A percentile compares a stretch with the other conserved stretches of the same genome.
phyloP scores from a whole-genome alignment of 2,329 filamentous ascomycete species.

The Blastomyces silverae region DNA sequence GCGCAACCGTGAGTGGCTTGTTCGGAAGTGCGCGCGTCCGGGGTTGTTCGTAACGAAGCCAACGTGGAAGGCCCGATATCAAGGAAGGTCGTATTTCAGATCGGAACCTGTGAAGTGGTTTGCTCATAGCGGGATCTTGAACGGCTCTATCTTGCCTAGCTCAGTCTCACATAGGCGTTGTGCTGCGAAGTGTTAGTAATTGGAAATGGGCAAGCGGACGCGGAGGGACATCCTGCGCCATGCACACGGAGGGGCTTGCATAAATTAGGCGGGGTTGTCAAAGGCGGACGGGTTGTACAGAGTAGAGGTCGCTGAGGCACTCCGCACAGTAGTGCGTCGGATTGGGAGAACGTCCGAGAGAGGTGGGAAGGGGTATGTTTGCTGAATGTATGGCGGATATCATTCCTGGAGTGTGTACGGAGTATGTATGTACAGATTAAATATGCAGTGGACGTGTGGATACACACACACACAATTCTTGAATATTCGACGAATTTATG shows the following conservation, averaged over 20 bases:
- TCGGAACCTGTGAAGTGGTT: not conserved
- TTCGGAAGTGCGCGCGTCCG: not conserved
- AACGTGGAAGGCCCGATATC: not conserved
- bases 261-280: conserved; percentile 3
- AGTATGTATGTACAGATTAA: too few species aligned
- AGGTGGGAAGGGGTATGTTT: not conserved
- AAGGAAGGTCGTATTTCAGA: not conserved
- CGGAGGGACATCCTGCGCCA: not conserved
- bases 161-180: not conserved
- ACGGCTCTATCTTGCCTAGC: not conserved
- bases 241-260: not conserved
- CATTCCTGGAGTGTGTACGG: not conserved
- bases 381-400: not conserved
- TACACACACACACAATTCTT: not conserved
- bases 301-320: not conserved
- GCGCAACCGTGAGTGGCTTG: not conserved
- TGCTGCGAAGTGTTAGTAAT: not conserved
- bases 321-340: not conserved
- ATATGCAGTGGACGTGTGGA: not conserved
- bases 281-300: not conserved
- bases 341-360: not conserved
- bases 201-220: not conserved
- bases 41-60: not conserved
- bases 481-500: not conserved
- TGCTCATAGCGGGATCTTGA: not conserved